Evolutionary conservation across 768 basidiomycete genomes (phyloP), one percentile per base, ranked within the genome.

Genomic region (Termitomyces sp.): DNA sequence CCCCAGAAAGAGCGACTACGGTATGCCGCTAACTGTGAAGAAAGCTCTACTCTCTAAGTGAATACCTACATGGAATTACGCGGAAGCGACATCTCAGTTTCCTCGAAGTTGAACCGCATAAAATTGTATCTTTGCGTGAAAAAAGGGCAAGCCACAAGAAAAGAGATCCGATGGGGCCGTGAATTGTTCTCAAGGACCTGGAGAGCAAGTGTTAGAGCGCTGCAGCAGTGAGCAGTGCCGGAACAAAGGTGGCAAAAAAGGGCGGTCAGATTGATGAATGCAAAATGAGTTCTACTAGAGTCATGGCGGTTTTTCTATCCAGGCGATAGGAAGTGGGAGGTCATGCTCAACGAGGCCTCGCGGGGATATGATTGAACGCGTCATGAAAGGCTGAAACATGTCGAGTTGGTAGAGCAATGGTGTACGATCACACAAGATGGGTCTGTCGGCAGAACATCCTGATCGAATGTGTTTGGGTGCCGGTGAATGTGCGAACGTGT

Each of bases 121-220:
- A 73, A 74, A 54, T 76, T 72, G 47, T 71, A 71, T 11, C 74
- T 65, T 48, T 67, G 69, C 31, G 69, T 65, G 57, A 76, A 76
- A 65, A 76, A 76, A 4, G 68, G 57, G 72, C 73, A 74, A 11
- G 72, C 71, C 17, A 66, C 70, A 42, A 72, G 37, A 9, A 73
- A 61, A 1, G 72, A 69, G 34, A 72, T 59, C 25, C 73, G 73
- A 3, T 70, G 10, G 73, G 70, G 11, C 68, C 61, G 15, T 60
- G 38, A 2, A 67, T 60, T 5, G 62, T 17, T 29, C 55, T 62
- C 32, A 54, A 40, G 15, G 57, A 29, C 14, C 32, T 37, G 17
- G 52, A 54, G 32, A 50, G 12, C n/a, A 40, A 47, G 36, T 43
- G 46, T 9, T 32, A 25, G 4, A 61, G 17, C 9, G 40, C 17